These are phyloP conservation scores for Nothopassalora personata DNA, from an alignment of 2,329 filamentous ascomycete species.

Conservation along the genomic window DNA sequence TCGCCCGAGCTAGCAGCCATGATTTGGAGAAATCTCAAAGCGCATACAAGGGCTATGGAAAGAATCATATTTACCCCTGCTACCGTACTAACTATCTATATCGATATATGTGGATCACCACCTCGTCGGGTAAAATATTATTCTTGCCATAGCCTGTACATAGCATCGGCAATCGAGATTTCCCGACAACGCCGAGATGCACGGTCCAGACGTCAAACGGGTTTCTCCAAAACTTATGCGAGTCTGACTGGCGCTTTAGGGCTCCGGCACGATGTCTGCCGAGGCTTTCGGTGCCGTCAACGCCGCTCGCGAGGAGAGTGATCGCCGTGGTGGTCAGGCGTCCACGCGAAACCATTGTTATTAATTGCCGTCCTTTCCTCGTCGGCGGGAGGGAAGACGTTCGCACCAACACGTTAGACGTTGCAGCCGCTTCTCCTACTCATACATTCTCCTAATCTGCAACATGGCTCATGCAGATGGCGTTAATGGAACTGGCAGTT, in stretches of 20 bases:
- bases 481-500: not conserved
- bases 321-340: not conserved
- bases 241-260: not conserved
- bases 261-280: not conserved
- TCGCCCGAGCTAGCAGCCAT: not conserved
- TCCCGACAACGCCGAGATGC: not conserved
- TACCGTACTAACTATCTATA: too few relatives aligned
- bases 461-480: conserved; percentile 3
- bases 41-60: too few relatives aligned
- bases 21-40: not conserved
- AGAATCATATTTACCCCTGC: too few relatives aligned
- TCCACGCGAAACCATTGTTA: not conserved
- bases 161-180: not conserved
- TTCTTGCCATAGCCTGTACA: too few relatives aligned
- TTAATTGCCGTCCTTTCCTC: not conserved
- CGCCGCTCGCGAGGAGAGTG: not conserved
- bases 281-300: not conserved
- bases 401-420: too few relatives aligned
- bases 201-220: not conserved
- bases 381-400: too few relatives aligned
- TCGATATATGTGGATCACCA: too few relatives aligned
- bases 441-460: not conserved
- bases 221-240: not conserved
- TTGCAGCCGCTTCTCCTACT: not conserved
- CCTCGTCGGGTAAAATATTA: too few relatives aligned